Conservation (phyloP, 179 eudicot species). For the Nepenthes alata region DNA sequence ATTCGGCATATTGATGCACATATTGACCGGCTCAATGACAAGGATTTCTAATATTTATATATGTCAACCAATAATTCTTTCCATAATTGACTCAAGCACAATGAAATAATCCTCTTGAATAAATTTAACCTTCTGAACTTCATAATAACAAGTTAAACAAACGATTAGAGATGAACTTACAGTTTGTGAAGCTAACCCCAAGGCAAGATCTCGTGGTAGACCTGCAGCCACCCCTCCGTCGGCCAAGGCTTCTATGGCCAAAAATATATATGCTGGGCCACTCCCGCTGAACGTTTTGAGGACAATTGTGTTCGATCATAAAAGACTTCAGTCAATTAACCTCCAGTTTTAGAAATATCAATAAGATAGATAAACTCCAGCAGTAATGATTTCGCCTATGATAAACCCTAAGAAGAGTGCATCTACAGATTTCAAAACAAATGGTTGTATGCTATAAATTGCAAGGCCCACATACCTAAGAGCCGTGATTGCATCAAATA, state of each 20-base stretch:
- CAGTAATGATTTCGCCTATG: not conserved
- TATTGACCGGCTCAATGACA: no score
- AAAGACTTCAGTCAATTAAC: not conserved
- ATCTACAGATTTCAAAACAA: not conserved
- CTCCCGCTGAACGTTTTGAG: conserved; percentile 52
- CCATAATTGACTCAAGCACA: no score
- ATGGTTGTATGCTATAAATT: not conserved
- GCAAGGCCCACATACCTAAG: conserved; percentile 43
- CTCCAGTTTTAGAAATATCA: not conserved
- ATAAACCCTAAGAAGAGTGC: not conserved
- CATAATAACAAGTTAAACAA: no score
- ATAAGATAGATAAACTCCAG: not conserved
- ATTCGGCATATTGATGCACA: no score
- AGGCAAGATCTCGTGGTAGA: conserved; percentile 75
- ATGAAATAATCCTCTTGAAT: no score
- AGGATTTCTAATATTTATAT: no score
- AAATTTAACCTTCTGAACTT: no score
- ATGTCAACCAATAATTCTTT: no score
- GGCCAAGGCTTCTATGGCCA: conserved; percentile 96
- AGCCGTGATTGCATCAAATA: conserved; percentile 85
- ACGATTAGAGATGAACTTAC: conserved; percentile 25
- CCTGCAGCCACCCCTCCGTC: conserved; percentile 99
- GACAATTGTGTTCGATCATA: no score
- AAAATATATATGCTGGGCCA: conserved; percentile 80
- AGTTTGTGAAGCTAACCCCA: conserved; percentile 83